Evolutionary conservation across 192 early-diverging fungal genomes (phyloP), one percentile per base, ranked within the genome.

Genomic region (Backusella australiensis): DNA sequence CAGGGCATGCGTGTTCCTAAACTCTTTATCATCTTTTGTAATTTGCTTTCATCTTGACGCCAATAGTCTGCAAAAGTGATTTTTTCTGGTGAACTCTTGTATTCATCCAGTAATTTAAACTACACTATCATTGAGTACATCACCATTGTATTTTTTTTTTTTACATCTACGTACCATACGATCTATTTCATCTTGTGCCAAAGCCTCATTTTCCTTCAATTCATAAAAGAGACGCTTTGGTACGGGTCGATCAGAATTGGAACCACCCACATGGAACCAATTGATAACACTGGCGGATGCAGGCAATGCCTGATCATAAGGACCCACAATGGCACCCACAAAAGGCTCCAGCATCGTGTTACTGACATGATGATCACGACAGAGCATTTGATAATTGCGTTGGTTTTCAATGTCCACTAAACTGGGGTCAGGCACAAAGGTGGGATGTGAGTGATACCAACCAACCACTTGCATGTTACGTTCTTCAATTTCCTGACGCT

Each of bases 401-500:
- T 97, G 96, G 77, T 96, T 97, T 73, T 94, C 89, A 76, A 97
- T 88, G 79, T 97, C 96, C 34, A 96, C 90, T n/a, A 92, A 82
- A 38, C 92, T 94, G 34, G 96, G 96, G 63, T 96, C 92, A 6
- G 96, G 95, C 4, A 86, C 81, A 85, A 96, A 96, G 1, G 92
- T 93, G 6, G 96, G 96, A 79, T 97, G 96, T 26, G 93, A 94
- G 82, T 97, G 96, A 82, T 97, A 97, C 96, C 96, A 97, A 49
- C 96, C 96, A 4, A 97, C 93, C 9, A 97, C 92, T 35, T 84
- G 79, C 87, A 97, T 84, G 9, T 92, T 89, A 6, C 84, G 79
- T 21, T 90, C 87, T 36, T 88, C 87, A 80, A 96, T 94, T 81
- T 89, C 82, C 42, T 92, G 87, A 1, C 93, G 87, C 7, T 91